Base-by-base conservation (phyloP, 108 stramenopile species). In the Nitzschia putrida region DNA sequence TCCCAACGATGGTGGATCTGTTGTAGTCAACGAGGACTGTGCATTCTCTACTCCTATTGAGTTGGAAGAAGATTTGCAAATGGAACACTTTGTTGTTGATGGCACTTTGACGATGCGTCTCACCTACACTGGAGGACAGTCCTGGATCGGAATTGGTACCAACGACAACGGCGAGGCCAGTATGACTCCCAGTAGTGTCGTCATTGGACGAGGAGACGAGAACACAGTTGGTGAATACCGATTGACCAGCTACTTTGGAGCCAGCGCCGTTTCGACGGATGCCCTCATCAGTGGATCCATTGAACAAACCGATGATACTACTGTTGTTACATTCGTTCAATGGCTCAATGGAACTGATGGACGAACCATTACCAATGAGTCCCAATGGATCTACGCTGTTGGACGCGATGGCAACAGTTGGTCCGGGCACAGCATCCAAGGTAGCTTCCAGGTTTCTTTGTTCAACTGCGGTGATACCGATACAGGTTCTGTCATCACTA, bases 371-470 rank as follows among this genome's bases (percentile, higher is more conserved):
- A 45, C 61, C 21, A 43, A 63, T 22, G 44, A 44, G 23, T 45
- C 61, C 0, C 61, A 63, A 47, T 63, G 61, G 61, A 63, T 63
- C 61, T 63, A 63, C 44, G 61, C 61, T 18, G 61, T 63, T 25
- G 61, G 61, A 21, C 22, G 13, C 11, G 20, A 26, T 5, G 44
- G 10, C 20, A 63, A 63, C 44, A n/a, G 44, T 6, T 63, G 25
- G 20, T n/a, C 38, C 3, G 44, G 61, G 0, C 61, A 63, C 45
- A 43, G 10, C 22, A 63, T 63, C 20, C 22, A 16, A 45, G 61
- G 61, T 13, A 63, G 61, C 24, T 63, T 63, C 24, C 42, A 47
- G 23, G 23, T 63, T 13, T 20, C 61, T 18, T 10, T 63, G 7
- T 6, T 16, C 2, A n/a, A 16, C 16, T 55, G 54, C 8, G 38